phyloP scores from a whole-genome alignment of 2,329 filamentous ascomycete species.

The Colletotrichum navitas region DNA sequence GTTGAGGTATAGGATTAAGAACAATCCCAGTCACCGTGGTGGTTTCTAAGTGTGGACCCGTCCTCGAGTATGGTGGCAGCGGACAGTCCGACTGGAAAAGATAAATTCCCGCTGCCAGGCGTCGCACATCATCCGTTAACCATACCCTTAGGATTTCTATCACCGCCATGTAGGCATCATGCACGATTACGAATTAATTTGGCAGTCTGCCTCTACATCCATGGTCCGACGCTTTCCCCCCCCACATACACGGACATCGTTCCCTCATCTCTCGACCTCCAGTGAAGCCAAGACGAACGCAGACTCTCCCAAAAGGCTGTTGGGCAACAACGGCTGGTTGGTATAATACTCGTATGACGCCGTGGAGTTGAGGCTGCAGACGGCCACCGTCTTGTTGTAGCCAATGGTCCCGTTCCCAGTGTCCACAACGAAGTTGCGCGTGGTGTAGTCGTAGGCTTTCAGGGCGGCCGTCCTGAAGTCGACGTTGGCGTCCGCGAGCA shows the following conservation, averaged over 20 bases:
- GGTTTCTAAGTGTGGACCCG: background rate
- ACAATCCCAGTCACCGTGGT: background rate
- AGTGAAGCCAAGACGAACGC: conserved; percentile 54
- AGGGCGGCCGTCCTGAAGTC: conserved; percentile 30
- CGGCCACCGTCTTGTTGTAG: conserved; percentile 54
- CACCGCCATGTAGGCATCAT: background rate
- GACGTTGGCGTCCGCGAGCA: background rate
- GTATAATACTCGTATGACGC: conserved; percentile 57
- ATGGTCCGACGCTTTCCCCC: no score
- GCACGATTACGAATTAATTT: background rate
- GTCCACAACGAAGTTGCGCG: conserved; percentile 28
- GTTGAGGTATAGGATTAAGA: background rate
- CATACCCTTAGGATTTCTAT: background rate
- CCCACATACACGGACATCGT: fast-evolving
- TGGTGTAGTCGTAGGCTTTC: conserved; percentile 37
- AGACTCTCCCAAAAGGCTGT: conserved; percentile 54
- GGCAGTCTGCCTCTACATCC: background rate
- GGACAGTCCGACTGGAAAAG: background rate
- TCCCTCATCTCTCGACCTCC: conserved; percentile 48
- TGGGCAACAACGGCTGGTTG: conserved; percentile 51
- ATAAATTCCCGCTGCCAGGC: background rate
- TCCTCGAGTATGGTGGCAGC: background rate
- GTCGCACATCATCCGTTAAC: no score
- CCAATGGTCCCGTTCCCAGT: conserved; percentile 42
- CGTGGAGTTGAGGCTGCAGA: conserved; percentile 58